Percentiles rank a stretch among this genome's conserved stretches.
These are phyloP conservation scores for Huntiella savannae DNA, from an alignment of 2,329 filamentous ascomycete genomes.

Conservation along the genomic window DNA sequence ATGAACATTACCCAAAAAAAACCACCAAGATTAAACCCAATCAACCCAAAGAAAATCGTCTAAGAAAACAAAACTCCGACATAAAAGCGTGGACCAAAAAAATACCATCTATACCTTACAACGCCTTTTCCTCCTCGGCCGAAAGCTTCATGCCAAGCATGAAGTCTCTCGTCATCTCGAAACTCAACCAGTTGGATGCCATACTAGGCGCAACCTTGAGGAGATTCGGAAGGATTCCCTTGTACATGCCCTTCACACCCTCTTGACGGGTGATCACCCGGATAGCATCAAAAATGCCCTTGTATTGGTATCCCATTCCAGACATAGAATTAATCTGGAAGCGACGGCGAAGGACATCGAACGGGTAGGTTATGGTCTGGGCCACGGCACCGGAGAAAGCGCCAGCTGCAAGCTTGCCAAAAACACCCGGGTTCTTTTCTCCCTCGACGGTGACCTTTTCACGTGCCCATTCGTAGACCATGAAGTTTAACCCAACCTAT, in stretches of 20 bases:
- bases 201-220: conserved; percentile 96
- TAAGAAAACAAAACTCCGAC: background rate
- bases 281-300: conserved; percentile 67
- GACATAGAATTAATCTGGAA: conserved; percentile 99
- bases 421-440: conserved; percentile 59
- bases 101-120: conserved; percentile 4
- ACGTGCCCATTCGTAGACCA: conserved; percentile 86
- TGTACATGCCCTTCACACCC: conserved; percentile 73
- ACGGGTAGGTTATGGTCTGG: conserved; percentile 95
- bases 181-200: conserved; percentile 96
- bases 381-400: conserved; percentile 91
- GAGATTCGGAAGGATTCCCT: conserved; percentile 85
- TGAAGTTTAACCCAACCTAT: conserved; percentile 89
- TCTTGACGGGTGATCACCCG: conserved; percentile 66
- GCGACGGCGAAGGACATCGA: conserved; percentile 82
- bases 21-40: background rate
- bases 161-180: conserved; percentile 82
- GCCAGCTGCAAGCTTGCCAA: conserved; percentile 71
- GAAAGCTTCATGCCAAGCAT: conserved; percentile 42
- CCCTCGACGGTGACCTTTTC: conserved; percentile 73
- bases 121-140: conserved; percentile 15
- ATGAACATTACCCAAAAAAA: too few relatives aligned
- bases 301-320: conserved; percentile 93
- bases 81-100: background rate
- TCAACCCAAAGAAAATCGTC: background rate